Evolutionary conservation across 371 early-diverging fungal genomes (phyloP), one percentile per base, ranked within the genome.

Genomic region (Syncephalastrum racemosum): DNA sequence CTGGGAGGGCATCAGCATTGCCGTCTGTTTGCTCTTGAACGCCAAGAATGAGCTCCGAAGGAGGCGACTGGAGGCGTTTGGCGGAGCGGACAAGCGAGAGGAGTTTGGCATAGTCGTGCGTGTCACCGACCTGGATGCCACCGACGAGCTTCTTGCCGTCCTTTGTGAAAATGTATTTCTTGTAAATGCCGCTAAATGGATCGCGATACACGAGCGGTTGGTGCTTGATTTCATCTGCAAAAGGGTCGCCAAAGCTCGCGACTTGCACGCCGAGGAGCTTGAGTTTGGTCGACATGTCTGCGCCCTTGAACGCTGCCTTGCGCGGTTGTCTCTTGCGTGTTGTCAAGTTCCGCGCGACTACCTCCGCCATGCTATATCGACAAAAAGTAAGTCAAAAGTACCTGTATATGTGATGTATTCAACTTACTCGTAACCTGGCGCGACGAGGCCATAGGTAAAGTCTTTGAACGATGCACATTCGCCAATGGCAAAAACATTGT

Each of bases 121-220:
- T 86, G 59, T 87, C 87, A 40, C 85, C 87, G 16, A 87, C 82
- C 71, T 85, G 73, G 60, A 88, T 88, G 8, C 88, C 88, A 53
- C 88, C 88, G n/a, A 86, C 36, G 19, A 88, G 68, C 5, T 77
- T 65, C 54, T 80, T 85, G 46, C 87, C 87, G 56, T 87, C 86
- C 44, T 80, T 73, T 25, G 79, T 67, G 56, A 88, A 83, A 22
- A 87, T 53, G 46, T 80, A 77, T 46, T 81, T 80, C 59, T 86
- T 87, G 72, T 88, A 88, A 4, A 80, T 64, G 23, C 75, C 70
- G 45, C 70, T 73, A 47, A 86, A 85, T 18, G 86, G 86, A 56
- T 86, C 87, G 3, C 77, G 70, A 46, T 74, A 84, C 14, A 67
- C 59, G n/a, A 86, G 66, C 3, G 72, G 77, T 16, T 63, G 70